Conservation (phyloP, 2,329 filamentous ascomycete genomes). For the Pezicula neosporulosa region DNA sequence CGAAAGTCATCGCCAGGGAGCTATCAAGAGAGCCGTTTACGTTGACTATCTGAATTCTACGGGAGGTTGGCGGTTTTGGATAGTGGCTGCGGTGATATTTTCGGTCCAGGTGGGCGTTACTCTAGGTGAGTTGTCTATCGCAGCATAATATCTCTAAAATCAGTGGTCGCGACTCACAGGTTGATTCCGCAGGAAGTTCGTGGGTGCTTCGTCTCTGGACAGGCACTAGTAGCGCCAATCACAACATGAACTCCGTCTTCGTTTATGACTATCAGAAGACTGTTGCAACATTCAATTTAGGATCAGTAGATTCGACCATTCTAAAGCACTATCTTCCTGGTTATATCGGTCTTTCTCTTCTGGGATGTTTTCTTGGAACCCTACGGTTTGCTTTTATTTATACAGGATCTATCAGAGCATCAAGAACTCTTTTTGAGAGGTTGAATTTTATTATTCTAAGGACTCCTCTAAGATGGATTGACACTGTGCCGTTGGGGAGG, state of each 20-base stretch:
- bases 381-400: constrained; percentile 37
- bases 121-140: constrained; percentile 39
- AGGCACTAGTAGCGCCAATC: too few species aligned
- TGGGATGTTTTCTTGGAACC: too few species aligned
- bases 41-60: constrained; percentile 62
- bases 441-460: constrained; percentile 66
- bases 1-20: constrained; percentile 66
- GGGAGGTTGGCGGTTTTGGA: constrained; percentile 62
- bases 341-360: background rate
- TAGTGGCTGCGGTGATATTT: constrained; percentile 50
- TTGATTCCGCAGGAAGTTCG: too few species aligned
- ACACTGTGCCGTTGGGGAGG: constrained; percentile 74
- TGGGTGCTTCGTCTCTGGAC: too few species aligned
- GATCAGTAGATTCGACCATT: constrained; percentile 57
- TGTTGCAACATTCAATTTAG: constrained; percentile 26
- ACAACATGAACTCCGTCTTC: too few species aligned
- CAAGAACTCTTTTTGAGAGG: constrained; percentile 62
- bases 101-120: constrained; percentile 49
- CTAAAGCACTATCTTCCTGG: constrained; percentile 16
- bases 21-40: constrained; percentile 67
- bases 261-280: too few species aligned
- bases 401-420: constrained; percentile 63
- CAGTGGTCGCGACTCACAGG: too few species aligned
- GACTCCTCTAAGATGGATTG: constrained; percentile 74
- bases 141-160: too few species aligned